Evolutionary conservation across 139 green algal genomes (phyloP).

Genomic region (Mesotaenium endlicherianum): DNA sequence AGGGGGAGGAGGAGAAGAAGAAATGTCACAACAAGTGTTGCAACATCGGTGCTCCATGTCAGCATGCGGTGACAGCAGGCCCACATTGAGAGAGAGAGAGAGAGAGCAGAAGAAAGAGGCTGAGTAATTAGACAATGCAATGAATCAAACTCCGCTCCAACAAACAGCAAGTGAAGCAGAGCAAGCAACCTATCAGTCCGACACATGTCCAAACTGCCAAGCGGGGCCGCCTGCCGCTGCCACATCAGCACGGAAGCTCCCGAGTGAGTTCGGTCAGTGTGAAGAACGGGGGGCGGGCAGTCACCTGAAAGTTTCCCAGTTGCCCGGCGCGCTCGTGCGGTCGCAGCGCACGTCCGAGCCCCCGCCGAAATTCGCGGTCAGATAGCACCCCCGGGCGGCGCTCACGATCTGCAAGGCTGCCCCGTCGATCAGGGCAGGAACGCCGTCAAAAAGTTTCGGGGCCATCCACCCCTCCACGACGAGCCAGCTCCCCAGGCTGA

Average conservation of each 20-base stretch:
- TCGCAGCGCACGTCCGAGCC: neutral
- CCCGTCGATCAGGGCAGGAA: slow-evolving; percentile 18
- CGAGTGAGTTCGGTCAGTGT: too few relatives aligned
- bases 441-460: slow-evolving; percentile 20
- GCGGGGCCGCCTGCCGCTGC: too few relatives aligned
- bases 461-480: slow-evolving; percentile 31
- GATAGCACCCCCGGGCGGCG: neutral
- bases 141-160: too few relatives aligned
- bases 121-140: too few relatives aligned
- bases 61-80: too few relatives aligned
- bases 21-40: too few relatives aligned
- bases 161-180: too few relatives aligned
- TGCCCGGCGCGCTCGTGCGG: neutral
- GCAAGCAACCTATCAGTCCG: too few relatives aligned
- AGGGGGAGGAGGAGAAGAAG: neutral
- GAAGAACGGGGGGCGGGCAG: neutral
- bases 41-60: too few relatives aligned
- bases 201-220: too few relatives aligned
- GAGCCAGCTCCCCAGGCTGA: slow-evolving; percentile 30
- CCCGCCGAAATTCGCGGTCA: neutral
- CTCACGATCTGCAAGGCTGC: neutral
- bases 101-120: neutral
- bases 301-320: slow-evolving; percentile 2
- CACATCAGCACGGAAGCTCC: too few relatives aligned
- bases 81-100: neutral